Evolutionary conservation across 1,284 basidiomycete genomes (phyloP), one percentile per base, ranked within the genome.

Genomic region (Leccinum pallidistipes): DNA sequence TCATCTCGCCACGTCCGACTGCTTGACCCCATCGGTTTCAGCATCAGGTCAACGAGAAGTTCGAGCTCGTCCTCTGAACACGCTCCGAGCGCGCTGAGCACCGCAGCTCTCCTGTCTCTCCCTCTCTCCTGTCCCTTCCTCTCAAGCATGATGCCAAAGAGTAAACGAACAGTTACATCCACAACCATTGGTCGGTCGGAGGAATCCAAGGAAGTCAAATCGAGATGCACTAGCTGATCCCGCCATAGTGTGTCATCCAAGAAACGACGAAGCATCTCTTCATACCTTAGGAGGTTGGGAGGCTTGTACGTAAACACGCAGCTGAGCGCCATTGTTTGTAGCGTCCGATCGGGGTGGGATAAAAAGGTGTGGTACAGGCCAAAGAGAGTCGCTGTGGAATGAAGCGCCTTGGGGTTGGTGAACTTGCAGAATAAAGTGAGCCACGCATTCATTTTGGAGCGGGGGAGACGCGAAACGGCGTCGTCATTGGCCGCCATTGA

Each of bases 71-170:
- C 81, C 38, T 90, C 81, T 0, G 82, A 80, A 68, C 92, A 95
- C 1, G 86, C 86, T 2, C 82, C 86, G 14, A 98, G 79, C 1
- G 90, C 79, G 14, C 85, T 80, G 24, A 99, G 80, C 11, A 98
- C 87, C 1, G 95, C 93, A 31, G 86, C 79, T 74, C 92, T 79
- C 34, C 94, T 82, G 59, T 94, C 91, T 0, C 83, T 91, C 0
- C 83, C 90, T 61, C 85, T 85, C 14, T 82, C 78, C 9, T 90
- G 84, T 1, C 94, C 92, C 61, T 86, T 86, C 64, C 85, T 86
- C 69, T 96, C 93, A 51, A 94, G 82, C 88, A 98, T 92, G 64
- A 93, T 76, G 3, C 97, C 97, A 74, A 92, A 99, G 5, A 98
- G 81, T 1, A 99, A 71, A 16, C 95, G 84, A 18, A 94, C 85